Percentiles rank a stretch among this genome's conserved stretches.
Evolutionary conservation across 192 early-diverging fungal species (phyloP).

Genomic region (Dissophora ornata): DNA sequence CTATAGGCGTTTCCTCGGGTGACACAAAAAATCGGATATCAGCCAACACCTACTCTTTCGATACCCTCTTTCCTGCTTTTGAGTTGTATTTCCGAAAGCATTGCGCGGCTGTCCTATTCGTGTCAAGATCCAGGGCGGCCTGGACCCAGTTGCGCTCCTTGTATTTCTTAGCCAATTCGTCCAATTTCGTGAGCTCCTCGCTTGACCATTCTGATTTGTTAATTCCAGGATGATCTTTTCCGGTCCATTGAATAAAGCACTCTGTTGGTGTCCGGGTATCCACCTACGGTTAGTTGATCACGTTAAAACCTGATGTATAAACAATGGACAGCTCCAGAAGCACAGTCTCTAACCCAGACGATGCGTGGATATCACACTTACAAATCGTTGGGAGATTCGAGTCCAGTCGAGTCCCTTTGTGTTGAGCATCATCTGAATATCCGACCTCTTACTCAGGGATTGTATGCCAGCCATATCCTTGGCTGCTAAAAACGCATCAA

Average conservation of each 20-base stretch:
- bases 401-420: conserved; percentile 44
- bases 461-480: conserved; percentile 1
- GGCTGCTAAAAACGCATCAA: conserved; percentile 9
- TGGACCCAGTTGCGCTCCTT: conserved; percentile 71
- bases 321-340: too few species aligned
- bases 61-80: conserved; percentile 42
- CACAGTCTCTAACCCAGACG: too few species aligned
- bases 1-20: too few species aligned
- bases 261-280: conserved; percentile 70
- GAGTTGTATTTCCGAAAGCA: conserved; percentile 79
- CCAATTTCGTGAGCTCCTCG: conserved; percentile 64
- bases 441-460: conserved; percentile 7
- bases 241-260: conserved; percentile 84
- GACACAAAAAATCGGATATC: too few species aligned
- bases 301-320: too few species aligned
- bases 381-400: conserved; percentile 38
- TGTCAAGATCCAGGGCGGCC: conserved; percentile 70
- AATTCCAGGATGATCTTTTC: conserved; percentile 81
- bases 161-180: conserved; percentile 57
- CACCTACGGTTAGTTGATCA: too few species aligned
- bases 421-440: conserved; percentile 40
- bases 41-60: conserved; percentile 20
- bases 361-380: conserved; percentile 15
- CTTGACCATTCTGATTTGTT: conserved; percentile 76
- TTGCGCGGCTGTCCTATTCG: conserved; percentile 76